Base-by-base conservation (phyloP, 1,139 yeast species). In the Williopsis jadinii region DNA sequence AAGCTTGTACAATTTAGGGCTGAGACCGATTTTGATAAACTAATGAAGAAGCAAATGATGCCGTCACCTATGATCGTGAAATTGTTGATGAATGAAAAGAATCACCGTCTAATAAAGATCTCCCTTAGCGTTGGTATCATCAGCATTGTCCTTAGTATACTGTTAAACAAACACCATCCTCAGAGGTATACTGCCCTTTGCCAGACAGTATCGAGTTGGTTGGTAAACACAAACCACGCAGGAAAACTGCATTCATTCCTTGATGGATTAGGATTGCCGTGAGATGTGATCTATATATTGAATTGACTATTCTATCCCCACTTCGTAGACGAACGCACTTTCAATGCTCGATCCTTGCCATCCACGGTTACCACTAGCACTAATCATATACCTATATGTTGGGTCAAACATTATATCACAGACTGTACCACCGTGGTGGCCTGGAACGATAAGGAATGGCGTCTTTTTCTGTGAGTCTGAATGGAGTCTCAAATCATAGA, bases 331-430 rank as follows among this genome's bases (percentile, higher is more conserved):
- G 53, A 88, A 71, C 8, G 85, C 84, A 28, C 81, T 75, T 48
- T 92, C 98, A 0, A 95, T 84, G 34, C 80, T 75, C 30, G 69
- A 65, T 3, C 95, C 85, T 55, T 84, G 92, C 97, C 97, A 90
- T 4, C 98, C 98, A 56, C 97, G 74, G 52, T 84, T 86, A 8
- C 98, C 98, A 61, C 95, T 84, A 1, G 97, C 82, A 56, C 95
- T 83, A 11, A 90, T 76, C 80, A 92, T 71, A 60, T 85, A 92
- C 50, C 92, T 67, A 36, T 95, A 88, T 2, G 92, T 84, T 34
- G 88, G 92, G 58, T 90, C 97, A 30, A 90, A 82, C 48, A 75
- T 70, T 49, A 84, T 66, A 39, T 78, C 74, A 69, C 95, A 64
- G 63, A 82, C 61, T 63, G 81, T 71, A 13, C 80, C 79, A 37